Evolutionary conservation across 192 early-diverging fungal species (phyloP).

Genomic region (Geranomyces michiganensis): DNA sequence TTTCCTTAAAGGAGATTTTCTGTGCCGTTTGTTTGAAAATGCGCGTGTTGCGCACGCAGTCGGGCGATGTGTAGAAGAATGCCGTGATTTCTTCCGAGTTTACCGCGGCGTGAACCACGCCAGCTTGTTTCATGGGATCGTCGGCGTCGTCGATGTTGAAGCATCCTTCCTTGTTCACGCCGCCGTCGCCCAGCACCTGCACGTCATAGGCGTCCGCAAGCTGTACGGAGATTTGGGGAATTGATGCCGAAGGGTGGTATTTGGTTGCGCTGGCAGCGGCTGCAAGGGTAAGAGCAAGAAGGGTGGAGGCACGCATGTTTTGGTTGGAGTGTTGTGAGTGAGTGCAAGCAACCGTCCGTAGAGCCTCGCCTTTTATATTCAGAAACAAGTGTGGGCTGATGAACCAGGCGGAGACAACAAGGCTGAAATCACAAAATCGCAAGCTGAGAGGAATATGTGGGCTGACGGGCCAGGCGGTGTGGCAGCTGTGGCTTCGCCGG

Average conservation of each 20-base stretch:
- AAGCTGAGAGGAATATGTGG: too few relatives aligned
- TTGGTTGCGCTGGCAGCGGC: neutral
- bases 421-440: too few relatives aligned
- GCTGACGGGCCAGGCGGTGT: too few relatives aligned
- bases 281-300: neutral
- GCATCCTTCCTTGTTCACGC: slow-evolving; percentile 13
- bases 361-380: too few relatives aligned
- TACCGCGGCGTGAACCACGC: slow-evolving; percentile 2
- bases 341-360: too few relatives aligned
- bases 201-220: slow-evolving; percentile 1
- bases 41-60: slow-evolving; percentile 11
- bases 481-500: too few relatives aligned
- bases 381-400: too few relatives aligned
- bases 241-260: neutral
- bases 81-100: neutral
- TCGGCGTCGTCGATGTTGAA: slow-evolving; percentile 12
- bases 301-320: neutral
- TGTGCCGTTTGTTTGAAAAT: neutral
- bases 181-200: slow-evolving; percentile 10
- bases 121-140: slow-evolving; percentile 6
- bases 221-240: neutral
- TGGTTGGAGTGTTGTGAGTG: neutral
- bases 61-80: slow-evolving; percentile 17
- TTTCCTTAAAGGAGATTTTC: neutral
- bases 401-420: too few relatives aligned